A percentile compares a stretch with the other conserved stretches of the same genome.
These are phyloP conservation scores for Ceriops zippeliana DNA, from an alignment of 345 rosid species.

Conservation along the genomic window DNA sequence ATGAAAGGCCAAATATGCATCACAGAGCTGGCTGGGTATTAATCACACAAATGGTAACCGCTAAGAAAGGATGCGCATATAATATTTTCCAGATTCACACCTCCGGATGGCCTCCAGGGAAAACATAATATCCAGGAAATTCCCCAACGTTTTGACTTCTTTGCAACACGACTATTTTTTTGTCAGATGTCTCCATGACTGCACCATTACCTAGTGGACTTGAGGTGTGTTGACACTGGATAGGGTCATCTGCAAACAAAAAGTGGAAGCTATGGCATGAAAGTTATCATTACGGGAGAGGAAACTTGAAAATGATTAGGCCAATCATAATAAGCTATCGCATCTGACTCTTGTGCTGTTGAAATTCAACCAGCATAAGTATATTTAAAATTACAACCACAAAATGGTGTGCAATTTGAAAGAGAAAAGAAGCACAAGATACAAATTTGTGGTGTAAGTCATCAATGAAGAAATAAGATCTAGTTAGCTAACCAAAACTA, in stretches of 20 bases:
- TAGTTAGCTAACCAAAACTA: too few species aligned
- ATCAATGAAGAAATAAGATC: neutral
- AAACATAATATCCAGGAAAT: constrained; percentile 85
- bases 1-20: neutral
- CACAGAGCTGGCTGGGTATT: neutral
- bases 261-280: constrained; percentile 4
- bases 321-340: too few species aligned
- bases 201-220: constrained; percentile 89
- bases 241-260: constrained; percentile 49
- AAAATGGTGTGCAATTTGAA: neutral
- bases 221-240: constrained; percentile 66
- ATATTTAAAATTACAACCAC: neutral
- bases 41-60: neutral
- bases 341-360: too few species aligned
- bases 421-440: constrained; percentile 2
- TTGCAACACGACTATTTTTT: constrained; percentile 58
- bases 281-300: neutral
- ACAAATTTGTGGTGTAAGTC: neutral
- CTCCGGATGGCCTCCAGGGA: constrained; percentile 98
- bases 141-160: constrained; percentile 92
- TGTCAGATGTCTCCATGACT: constrained; percentile 64
- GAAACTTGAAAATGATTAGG: too few species aligned
- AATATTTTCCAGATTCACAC: constrained; percentile 27
- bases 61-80: constrained; percentile 3
- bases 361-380: too few species aligned